A percentile compares a stretch with the other conserved stretches of the same genome.
phyloP scores from a whole-genome alignment of 2,329 filamentous ascomycete species.

The Didymella exigua region DNA sequence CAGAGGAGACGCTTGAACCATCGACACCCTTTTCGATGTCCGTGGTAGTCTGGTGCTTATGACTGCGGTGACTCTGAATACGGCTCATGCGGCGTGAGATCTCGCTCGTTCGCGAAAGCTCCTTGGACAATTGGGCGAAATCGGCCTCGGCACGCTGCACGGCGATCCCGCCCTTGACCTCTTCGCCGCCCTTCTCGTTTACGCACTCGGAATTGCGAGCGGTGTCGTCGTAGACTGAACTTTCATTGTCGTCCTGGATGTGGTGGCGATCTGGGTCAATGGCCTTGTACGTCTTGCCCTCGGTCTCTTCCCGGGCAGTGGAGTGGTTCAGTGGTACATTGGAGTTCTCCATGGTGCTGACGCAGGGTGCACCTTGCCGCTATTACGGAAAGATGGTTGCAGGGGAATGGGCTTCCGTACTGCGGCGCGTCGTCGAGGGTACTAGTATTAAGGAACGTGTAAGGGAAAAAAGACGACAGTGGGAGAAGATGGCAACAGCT shows the following conservation, averaged over 20 bases:
- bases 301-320: conserved; percentile 29
- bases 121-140: conserved; percentile 67
- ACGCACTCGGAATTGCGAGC: conserved; percentile 30
- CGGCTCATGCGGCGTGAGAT: conserved; percentile 48
- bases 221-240: conserved; percentile 30
- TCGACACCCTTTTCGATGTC: conserved; percentile 65
- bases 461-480: conserved; percentile 7
- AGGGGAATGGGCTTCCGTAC: conserved; percentile 6
- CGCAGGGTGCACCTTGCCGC: conserved; percentile 27
- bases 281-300: conserved; percentile 35
- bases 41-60: conserved; percentile 36
- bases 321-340: conserved; percentile 29
- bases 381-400: conserved; percentile 1
- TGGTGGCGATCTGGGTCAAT: conserved; percentile 34
- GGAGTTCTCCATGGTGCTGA: conserved; percentile 34
- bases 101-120: conserved; percentile 51
- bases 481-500: not conserved
- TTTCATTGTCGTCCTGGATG: conserved; percentile 23
- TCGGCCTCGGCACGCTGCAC: conserved; percentile 72
- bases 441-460: conserved; percentile 25
- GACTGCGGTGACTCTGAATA: conserved; percentile 55
- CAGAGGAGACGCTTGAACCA: conserved; percentile 41
- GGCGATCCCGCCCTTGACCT: conserved; percentile 55
- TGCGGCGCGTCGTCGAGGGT: conserved; percentile 9
- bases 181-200: conserved; percentile 21